Percentiles rank a stretch among this genome's conserved stretches.
Conservation (phyloP, 768 basidiomycete species). For the Auricularia cornea region DNA sequence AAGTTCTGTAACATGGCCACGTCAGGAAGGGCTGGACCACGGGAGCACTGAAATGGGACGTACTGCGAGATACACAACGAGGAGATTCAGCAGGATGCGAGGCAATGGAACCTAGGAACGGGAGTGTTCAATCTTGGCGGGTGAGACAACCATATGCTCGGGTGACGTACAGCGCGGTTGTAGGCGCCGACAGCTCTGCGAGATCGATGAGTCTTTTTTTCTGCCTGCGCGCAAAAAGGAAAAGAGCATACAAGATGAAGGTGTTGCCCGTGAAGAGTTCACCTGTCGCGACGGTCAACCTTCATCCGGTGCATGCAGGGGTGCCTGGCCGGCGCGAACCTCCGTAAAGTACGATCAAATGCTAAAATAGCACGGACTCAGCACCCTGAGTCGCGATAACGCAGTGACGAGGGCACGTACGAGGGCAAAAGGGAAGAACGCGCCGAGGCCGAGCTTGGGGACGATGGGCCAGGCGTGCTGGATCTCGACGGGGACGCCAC, state of each 20-base stretch:
- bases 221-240: background rate
- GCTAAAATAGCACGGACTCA: background rate
- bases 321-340: background rate
- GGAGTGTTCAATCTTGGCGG: background rate
- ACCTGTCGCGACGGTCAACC: background rate
- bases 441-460: slow-evolving; percentile 10
- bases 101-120: slow-evolving; percentile 5
- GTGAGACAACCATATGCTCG: background rate
- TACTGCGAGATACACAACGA: slow-evolving; percentile 9
- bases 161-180: background rate
- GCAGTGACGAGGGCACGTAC: background rate
- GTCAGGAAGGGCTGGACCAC: background rate
- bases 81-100: slow-evolving; percentile 9
- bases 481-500: slow-evolving; percentile 5
- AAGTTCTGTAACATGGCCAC: background rate
- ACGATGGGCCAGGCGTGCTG: slow-evolving; percentile 10
- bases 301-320: too few relatives aligned
- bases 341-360: slow-evolving; percentile 11
- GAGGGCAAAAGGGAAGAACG: slow-evolving; percentile 12
- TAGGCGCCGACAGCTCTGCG: background rate
- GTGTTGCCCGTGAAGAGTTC: slow-evolving; percentile 15
- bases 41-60: background rate
- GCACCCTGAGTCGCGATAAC: background rate
- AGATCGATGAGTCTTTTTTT: background rate
- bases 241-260: slow-evolving; percentile 8